These are phyloP conservation scores for Leccinum olivaceopallidum DNA, from an alignment of 768 basidiomycete species.

Conservation along the genomic window DNA sequence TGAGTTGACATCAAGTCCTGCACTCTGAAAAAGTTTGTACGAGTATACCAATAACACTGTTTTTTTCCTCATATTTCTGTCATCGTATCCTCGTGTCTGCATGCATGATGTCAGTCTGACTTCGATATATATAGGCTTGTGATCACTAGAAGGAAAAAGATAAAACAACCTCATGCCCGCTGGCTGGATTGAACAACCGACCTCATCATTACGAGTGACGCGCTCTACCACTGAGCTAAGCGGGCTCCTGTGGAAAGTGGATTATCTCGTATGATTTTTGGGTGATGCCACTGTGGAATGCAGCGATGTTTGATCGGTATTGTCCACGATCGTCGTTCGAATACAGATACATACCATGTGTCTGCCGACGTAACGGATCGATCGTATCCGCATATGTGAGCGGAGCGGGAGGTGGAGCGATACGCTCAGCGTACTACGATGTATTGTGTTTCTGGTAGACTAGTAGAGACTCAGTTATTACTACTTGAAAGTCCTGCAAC, in stretches of 20 bases:
- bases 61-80: no score
- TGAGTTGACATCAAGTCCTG: no score
- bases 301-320: background rate
- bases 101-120: no score
- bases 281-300: background rate
- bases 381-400: background rate
- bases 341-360: background rate
- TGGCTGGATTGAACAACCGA: constrained; percentile 49
- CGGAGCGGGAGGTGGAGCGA: background rate
- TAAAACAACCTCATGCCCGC: constrained; percentile 29
- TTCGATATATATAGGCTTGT: no score
- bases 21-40: no score
- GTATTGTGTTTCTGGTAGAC: background rate
- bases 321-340: background rate
- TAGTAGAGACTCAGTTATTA: background rate
- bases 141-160: no score
- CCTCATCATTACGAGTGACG: constrained; percentile 39
- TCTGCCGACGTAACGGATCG: background rate
- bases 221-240: constrained; percentile 14
- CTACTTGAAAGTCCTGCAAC: background rate
- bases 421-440: background rate
- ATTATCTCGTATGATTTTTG: background rate
- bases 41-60: no score
- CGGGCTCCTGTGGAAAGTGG: background rate
- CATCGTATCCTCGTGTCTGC: no score